Base-by-base conservation (phyloP, 441 rosid genomes). In the Kokia cookei region DNA sequence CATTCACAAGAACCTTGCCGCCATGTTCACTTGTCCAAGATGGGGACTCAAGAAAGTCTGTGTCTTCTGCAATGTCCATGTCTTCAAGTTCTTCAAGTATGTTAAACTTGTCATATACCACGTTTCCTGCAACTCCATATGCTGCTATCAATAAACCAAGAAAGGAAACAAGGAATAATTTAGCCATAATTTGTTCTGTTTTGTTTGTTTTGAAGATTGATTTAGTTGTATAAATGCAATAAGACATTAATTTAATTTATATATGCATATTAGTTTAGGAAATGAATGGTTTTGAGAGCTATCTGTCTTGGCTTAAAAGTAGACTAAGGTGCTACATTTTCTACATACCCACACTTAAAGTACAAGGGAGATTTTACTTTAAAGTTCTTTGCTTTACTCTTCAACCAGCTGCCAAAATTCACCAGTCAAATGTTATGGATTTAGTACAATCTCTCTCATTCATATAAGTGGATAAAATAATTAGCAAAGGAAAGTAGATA, bases 261-360 rank as follows among this genome's bases (percentile, higher is more conserved):
- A 89, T 80, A 70, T 58, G 78, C 61, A 65, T 79, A 81, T 84
- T 90, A 86, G 81, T 76, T 81, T 57, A 72, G 83, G 75, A 79
- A 90, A 75, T 77, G 76, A 84, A 83, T 80, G 81, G 51, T 72
- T 86, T 73, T 83, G 81, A 72, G 77, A 72, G 75, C 71, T 73
- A 53, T 82, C 61, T 90, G 90, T 90, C 97, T 95, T 95, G 84
- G 90, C 98, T 95, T 95, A 87, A 82, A 95, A 95, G 98, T 82
- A 86, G 75, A 89, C 84, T 87, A 91, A 85, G 81, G 78, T 81
- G 59, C 81, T 77, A 78, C 78, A 83, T 86, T 85, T 83, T 85
- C 84, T 79, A 82, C 83, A 86, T 75, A 88, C 85, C 87, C 50
- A 84, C 84, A 74, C 98, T 92, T 96, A 71, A 91, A 92, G 98